Conservation (phyloP, 2,329 filamentous ascomycete species). For the Pleoardoris graminearum region DNA sequence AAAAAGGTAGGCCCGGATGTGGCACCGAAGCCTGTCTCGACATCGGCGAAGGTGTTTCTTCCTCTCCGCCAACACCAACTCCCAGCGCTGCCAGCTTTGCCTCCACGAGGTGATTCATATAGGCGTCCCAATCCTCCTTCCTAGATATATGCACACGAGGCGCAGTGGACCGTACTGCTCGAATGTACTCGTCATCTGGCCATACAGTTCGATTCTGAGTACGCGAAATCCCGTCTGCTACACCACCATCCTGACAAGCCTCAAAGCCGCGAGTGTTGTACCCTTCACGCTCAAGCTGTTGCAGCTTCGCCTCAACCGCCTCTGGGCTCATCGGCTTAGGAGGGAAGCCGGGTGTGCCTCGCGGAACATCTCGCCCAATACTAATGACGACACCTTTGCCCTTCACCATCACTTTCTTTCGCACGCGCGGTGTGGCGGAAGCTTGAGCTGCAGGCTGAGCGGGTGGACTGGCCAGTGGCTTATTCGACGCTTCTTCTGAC, state of each 20-base stretch:
- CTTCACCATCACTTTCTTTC: slow-evolving; percentile 52
- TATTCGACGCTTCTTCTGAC: slow-evolving; percentile 23
- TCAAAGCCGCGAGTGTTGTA: slow-evolving; percentile 72
- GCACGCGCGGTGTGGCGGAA: slow-evolving; percentile 41
- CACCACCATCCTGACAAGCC: slow-evolving; percentile 55
- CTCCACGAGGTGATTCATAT: slow-evolving; percentile 81
- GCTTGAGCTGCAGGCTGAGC: slow-evolving; percentile 25
- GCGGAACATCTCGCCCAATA: slow-evolving; percentile 48
- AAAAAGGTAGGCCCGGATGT: slow-evolving; percentile 77
- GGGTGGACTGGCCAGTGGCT: slow-evolving; percentile 17
- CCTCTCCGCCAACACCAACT: slow-evolving; percentile 78
- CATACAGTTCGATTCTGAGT: slow-evolving; percentile 69
- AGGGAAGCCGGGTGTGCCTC: slow-evolving; percentile 47
- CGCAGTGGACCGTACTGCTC: slow-evolving; percentile 57
- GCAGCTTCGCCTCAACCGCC: slow-evolving; percentile 65
- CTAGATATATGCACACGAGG: slow-evolving; percentile 72
- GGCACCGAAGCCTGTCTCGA: slow-evolving; percentile 75
- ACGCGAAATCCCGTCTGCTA: slow-evolving; percentile 17
- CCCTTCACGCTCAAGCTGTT: slow-evolving; percentile 68
- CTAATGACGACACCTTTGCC: slow-evolving; percentile 52
- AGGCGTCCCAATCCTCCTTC: slow-evolving; percentile 73
- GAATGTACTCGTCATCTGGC: slow-evolving; percentile 65
- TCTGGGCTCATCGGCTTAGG: slow-evolving; percentile 51
- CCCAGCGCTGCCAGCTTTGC: slow-evolving; percentile 91
- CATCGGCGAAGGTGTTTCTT: slow-evolving; percentile 61